Percentiles rank a stretch among this genome's conserved stretches.
These are phyloP conservation scores for Suhomyces tanzawaensis DNA, from an alignment of 805 yeast genomes.

Conservation along the genomic window DNA sequence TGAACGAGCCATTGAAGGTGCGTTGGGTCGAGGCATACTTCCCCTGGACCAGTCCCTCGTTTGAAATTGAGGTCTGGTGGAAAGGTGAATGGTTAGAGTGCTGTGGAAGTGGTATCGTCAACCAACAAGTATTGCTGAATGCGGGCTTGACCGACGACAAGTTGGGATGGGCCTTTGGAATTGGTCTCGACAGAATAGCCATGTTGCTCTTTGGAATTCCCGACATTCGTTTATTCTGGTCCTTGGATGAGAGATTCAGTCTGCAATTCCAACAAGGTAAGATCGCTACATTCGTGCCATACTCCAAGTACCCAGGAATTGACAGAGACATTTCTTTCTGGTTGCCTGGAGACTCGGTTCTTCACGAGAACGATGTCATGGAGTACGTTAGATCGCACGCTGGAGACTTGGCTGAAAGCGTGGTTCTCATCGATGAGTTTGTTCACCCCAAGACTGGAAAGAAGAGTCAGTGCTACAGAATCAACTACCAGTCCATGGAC, in stretches of 20 bases:
- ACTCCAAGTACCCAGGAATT: conserved; percentile 88
- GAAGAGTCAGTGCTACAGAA: conserved; percentile 81
- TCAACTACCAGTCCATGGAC: conserved; percentile 95
- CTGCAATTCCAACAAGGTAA: conserved; percentile 65
- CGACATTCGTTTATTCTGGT: conserved; percentile 92
- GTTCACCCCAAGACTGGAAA: conserved; percentile 77
- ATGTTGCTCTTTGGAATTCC: conserved; percentile 95
- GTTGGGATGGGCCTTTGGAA: conserved; percentile 97
- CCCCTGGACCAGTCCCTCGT: conserved; percentile 98
- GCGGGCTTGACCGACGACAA: conserved; percentile 61
- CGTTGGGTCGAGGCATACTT: conserved; percentile 95
- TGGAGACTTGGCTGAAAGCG: conserved; percentile 88
- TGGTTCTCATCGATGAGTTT: conserved; percentile 75
- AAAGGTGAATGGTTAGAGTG: conserved; percentile 97
- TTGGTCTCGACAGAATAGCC: conserved; percentile 92
- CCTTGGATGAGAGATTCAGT: conserved; percentile 72
- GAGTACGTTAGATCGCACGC: conserved; percentile 83
- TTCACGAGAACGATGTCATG: conserved; percentile 91
- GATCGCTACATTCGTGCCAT: conserved; percentile 77
- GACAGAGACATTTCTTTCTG: conserved; percentile 89
- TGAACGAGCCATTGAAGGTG: conserved; percentile 74
- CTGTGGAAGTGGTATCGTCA: conserved; percentile 93
- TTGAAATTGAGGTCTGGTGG: conserved; percentile 99
- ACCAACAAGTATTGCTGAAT: conserved; percentile 69
- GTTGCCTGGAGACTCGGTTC: conserved; percentile 51